Percentiles rank a stretch among this genome's conserved stretches.
phyloP scores from a whole-genome alignment of 805 yeast genomes.

The Priceomyces fermenticarens region DNA sequence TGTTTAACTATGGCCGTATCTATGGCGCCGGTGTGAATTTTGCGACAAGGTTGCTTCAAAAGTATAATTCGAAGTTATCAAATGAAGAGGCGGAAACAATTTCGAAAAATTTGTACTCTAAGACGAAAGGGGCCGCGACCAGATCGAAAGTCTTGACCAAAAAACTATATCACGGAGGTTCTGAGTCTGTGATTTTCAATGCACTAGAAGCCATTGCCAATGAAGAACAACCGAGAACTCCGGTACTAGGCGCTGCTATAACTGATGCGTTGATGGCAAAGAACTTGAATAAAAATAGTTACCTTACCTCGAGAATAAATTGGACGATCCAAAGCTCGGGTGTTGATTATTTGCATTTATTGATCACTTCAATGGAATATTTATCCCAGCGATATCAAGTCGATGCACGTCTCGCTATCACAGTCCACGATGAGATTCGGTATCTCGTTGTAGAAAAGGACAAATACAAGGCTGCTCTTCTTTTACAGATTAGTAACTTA shows the following conservation, averaged over 20 bases:
- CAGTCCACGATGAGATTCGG: conserved; percentile 95
- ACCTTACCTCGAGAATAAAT: conserved; percentile 85
- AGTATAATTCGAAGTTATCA: conserved; percentile 69
- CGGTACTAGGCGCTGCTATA: conserved; percentile 89
- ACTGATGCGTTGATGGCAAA: conserved; percentile 73
- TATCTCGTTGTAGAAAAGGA: conserved; percentile 74
- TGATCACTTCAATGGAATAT: conserved; percentile 85
- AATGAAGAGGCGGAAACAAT: conserved; percentile 63
- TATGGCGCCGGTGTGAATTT: conserved; percentile 96
- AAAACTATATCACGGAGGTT: conserved; percentile 75
- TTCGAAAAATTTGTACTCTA: conserved; percentile 67
- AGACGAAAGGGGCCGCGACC: conserved; percentile 70
- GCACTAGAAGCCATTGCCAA: conserved; percentile 84
- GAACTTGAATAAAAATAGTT: conserved; percentile 62
- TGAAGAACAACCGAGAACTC: conserved; percentile 78
- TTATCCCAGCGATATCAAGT: conserved; percentile 60
- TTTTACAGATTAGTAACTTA: conserved; percentile 82
- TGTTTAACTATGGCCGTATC: conserved; percentile 94
- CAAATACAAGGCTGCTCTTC: conserved; percentile 70
- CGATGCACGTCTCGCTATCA: conserved; percentile 73
- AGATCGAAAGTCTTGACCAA: conserved; percentile 22
- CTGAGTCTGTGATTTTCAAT: conserved; percentile 90
- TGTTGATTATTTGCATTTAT: conserved; percentile 87
- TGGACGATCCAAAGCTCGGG: conserved; percentile 99
- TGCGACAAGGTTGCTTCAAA: conserved; percentile 79